phyloP scores from a whole-genome alignment of 2,329 filamentous ascomycete species.

The Penicillium hesseltinei region DNA sequence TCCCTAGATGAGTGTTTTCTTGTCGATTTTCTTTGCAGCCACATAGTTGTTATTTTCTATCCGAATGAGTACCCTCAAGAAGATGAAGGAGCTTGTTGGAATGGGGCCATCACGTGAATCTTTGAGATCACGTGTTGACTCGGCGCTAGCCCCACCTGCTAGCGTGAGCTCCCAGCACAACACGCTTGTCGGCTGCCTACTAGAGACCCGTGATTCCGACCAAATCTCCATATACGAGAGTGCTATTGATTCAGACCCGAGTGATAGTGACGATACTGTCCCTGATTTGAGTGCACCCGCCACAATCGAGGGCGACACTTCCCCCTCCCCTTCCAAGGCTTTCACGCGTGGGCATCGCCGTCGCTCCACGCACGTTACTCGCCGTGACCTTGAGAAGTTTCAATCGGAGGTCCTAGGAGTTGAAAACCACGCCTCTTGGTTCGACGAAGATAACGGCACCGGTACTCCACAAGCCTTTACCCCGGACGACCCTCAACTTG shows the following conservation, averaged over 20 bases:
- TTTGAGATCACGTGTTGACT: neutral
- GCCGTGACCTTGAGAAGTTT: constrained; percentile 40
- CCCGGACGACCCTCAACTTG: constrained; percentile 33
- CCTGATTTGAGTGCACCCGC: constrained; percentile 18
- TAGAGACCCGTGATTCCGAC: constrained; percentile 1
- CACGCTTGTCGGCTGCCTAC: neutral
- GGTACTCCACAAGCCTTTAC: constrained; percentile 20
- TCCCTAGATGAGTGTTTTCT: neutral
- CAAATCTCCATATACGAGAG: constrained; percentile 1
- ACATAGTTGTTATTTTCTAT: neutral
- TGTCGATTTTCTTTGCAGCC: neutral
- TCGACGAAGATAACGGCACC: constrained; percentile 31
- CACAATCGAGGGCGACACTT: constrained; percentile 33
- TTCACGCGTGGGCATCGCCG: constrained; percentile 42
- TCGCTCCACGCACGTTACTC: constrained; percentile 43
- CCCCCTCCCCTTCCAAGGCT: constrained; percentile 33
- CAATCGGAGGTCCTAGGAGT: constrained; percentile 37
- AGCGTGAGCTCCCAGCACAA: constrained; percentile 8
- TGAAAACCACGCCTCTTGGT: constrained; percentile 29
- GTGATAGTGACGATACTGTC: constrained; percentile 1
- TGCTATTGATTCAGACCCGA: constrained; percentile 1
- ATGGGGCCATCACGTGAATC: constrained; percentile 2
- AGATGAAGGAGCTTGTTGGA: constrained; percentile 21
- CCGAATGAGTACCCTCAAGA: constrained; percentile 18
- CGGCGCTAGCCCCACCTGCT: neutral